Evolutionary conservation across 1,284 basidiomycete genomes (phyloP), one percentile per base, ranked within the genome.

Genomic region (Thelephora terrestris): DNA sequence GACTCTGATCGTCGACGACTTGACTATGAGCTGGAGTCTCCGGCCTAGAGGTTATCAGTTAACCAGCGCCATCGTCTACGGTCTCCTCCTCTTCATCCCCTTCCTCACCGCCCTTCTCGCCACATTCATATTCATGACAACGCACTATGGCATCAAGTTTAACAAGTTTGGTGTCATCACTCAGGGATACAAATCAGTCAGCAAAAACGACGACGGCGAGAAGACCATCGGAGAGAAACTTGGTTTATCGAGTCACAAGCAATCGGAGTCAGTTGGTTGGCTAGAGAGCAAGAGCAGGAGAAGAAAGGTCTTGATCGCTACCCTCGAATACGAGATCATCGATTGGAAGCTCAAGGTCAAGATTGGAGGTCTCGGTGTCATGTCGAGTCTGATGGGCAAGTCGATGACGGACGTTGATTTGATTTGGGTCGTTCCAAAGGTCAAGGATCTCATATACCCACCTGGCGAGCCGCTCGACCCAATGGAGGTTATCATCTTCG

Each of bases 271-370:
- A 50, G 91, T 94, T 51, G 91, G 91, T 17, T 94, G 91, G 91
- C 91, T 91, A 0, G 91, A 94, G 63, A 82, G 88, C 68, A 85
- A 84, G 66, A 75, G 81, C 58, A 93, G 93, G 67, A 79, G 91
- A 43, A 77, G 91, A 63, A 91, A 86, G 65, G 88, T 92, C 23
- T 76, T 95, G 47, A 94, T 95, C 54, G 73, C 91, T 9, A 94
- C 91, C 0, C 75, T 95, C 50, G 91, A 95, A 67, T 95, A 95
- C 65, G 91, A 95, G 65, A 89, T 95, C 60, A 82, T 93, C 58
- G 91, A 94, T 63, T 95, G 91, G 91, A 93, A 93, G 69, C 66
- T 93, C 53, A 94, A 94, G 68, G 91, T 95, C 72, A 94, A 94
- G 74, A 94, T 94, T 56, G 91, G 91, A 70, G 91, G 91, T 69